Base-by-base conservation (phyloP, 805 yeast species). In the Starmera pachycereana region DNA sequence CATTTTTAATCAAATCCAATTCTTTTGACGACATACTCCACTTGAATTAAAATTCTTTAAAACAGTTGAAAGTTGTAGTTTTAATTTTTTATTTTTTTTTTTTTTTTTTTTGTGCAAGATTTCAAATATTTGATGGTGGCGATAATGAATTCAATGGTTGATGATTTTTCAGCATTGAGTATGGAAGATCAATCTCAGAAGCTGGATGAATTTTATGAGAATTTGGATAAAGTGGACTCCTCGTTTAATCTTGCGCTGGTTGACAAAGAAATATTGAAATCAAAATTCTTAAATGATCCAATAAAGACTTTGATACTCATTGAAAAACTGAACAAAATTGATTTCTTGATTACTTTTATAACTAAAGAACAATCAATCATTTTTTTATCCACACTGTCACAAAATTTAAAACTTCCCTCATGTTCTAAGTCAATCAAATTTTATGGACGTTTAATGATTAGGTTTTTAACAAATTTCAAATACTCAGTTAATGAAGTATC, bases 381-480 rank as follows among this genome's bases (percentile, higher is more conserved):
- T 4, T 51, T 48, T 16, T 30, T 51, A 6, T 22, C 9, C 5
- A 22, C 27, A 22, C 3, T 22, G 33, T 47, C 29, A 45, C 37
- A 29, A 29, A 45, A 16, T 14, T 30, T 9, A 29, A 29, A 4
- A 32, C 27, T 22, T 22, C 27, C 27, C 9, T 22, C 27, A 6
- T 22, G 7, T 8, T 22, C 27, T 2, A 22, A 8, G 5, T 22
- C 27, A 22, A 22, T 22, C 27, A 22, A 22, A 22, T 22, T 22
- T 22, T 22, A 22, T 22, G 27, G 27, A 22, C 45, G 44, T 14
- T 44, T 58, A 14, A 42, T 59, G 12, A 42, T 58, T 22, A 53
- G 55, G 14, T 43, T 61, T 27, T 33, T 62, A 34, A 48, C 47
- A 12, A 53, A 50, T 31, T 57, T 56, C 43, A 37, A 45, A 8